Conservation (phyloP, 177 flowering plant species). For the Vitis hybrid region DNA sequence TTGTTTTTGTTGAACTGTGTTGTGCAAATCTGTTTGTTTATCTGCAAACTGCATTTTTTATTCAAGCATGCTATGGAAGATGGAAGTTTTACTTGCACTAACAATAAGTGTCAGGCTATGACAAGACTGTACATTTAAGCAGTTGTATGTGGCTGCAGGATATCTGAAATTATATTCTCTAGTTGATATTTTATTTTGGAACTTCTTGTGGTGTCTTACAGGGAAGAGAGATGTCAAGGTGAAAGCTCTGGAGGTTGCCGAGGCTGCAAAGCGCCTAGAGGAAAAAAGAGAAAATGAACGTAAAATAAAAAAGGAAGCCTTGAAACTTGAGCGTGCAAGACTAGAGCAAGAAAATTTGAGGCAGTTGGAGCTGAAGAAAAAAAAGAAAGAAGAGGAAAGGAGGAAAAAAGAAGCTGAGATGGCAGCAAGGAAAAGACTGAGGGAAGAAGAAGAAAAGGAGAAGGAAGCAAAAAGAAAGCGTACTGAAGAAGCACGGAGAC, state of each 20-base stretch:
- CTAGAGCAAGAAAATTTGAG: conserved; percentile 62
- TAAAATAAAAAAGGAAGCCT: conserved; percentile 81
- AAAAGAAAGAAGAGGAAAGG: conserved; percentile 62
- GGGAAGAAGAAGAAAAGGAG: conserved; percentile 76
- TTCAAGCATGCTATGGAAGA: too few relatives aligned
- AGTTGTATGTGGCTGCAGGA: not conserved
- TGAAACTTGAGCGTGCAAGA: conserved; percentile 70
- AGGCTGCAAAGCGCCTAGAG: conserved; percentile 76
- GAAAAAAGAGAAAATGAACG: conserved; percentile 84
- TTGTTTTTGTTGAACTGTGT: too few relatives aligned
- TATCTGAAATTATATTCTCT: not conserved
- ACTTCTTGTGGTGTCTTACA: conserved; percentile 21
- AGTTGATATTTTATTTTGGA: not conserved
- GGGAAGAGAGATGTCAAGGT: conserved; percentile 89
- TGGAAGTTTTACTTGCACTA: too few relatives aligned
- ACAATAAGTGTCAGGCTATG: too few relatives aligned
- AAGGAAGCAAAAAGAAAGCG: conserved; percentile 70
- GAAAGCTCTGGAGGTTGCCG: conserved; percentile 91
- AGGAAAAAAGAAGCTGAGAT: conserved; percentile 72
- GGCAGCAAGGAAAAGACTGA: conserved; percentile 65
- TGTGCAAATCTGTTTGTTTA: too few relatives aligned
- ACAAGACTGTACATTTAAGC: not conserved
- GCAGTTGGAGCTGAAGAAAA: conserved; percentile 53
- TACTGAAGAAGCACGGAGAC: conserved; percentile 45
- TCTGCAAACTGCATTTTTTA: too few relatives aligned